A percentile compares a stretch with the other conserved stretches of the same genome.
These are phyloP conservation scores for Sporodiniella umbellata DNA, from an alignment of 371 early-diverging fungal species.

Conservation along the genomic window DNA sequence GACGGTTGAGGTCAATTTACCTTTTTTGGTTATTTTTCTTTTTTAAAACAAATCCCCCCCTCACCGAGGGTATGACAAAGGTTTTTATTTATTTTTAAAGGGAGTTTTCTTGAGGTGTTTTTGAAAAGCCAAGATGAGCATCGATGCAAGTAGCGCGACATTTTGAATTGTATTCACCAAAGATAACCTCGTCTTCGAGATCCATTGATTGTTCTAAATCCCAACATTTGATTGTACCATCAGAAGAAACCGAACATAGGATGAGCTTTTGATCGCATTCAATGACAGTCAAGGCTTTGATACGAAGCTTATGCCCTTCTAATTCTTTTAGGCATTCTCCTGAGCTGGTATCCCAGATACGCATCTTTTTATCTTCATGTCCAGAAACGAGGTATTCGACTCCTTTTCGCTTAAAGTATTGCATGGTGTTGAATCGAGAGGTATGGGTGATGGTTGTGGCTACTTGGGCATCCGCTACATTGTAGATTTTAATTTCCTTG, in stretches of 20 bases:
- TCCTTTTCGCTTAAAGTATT: conserved; percentile 38
- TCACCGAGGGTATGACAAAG: too few relatives aligned
- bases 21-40: too few relatives aligned
- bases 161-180: conserved; percentile 67
- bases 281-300: conserved; percentile 41
- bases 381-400: conserved; percentile 66
- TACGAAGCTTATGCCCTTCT: conserved; percentile 56
- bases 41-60: too few relatives aligned
- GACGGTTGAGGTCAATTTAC: too few relatives aligned
- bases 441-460: conserved; percentile 46
- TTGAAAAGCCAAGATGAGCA: conserved; percentile 32
- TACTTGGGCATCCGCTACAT: conserved; percentile 58
- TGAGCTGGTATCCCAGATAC: conserved; percentile 56
- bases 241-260: conserved; percentile 65
- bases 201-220: conserved; percentile 41
- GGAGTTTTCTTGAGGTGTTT: too few relatives aligned
- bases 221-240: conserved; percentile 75
- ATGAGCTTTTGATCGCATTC: conserved; percentile 37
- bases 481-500: conserved; percentile 67
- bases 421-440: conserved; percentile 47
- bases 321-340: conserved; percentile 57
- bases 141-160: conserved; percentile 66
- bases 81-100: too few relatives aligned
- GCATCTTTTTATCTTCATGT: conserved; percentile 69
- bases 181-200: conserved; percentile 19